Base-by-base conservation (phyloP, 768 basidiomycete species). In the Suillus luteus region DNA sequence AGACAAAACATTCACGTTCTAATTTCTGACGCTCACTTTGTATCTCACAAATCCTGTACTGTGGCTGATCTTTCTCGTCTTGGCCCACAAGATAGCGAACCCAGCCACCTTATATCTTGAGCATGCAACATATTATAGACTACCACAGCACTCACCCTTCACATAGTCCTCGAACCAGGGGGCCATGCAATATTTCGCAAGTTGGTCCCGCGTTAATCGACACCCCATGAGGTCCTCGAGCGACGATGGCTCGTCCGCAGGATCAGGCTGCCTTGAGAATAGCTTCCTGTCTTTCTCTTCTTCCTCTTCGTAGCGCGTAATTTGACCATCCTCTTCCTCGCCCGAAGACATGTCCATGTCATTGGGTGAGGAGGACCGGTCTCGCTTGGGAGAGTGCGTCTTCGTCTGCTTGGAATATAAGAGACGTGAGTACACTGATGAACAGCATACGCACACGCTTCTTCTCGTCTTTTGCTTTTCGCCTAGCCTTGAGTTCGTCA, bases 131-230 rank as follows among this genome's bases (percentile, higher is more conserved):
- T n/a, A 5, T 52, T 11, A 52, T 33, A 33, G 9, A 8, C 9
- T 2, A 46, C 19, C 37, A 41, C n/a, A 46, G 2, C 15, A 65
- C 82, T 65, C 67, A 88, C 96, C 90, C 75, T 86, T 86, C 38
- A 91, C 83, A 74, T 88, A 90, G 31, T 95, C 89, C 66, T 90
- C 87, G 72, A 98, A 99, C 86, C 91, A 95, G 2, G 93, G 90
- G 41, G 87, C 83, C 69, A 86, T 78, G 67, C 84, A 89, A 73
- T 89, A 79, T 68, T 88, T 91, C 15, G 86, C 90, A 14, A 98
- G 79, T 70, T 81, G 77, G 60, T 89, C 84, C 59, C 96, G 83
- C 9, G 88, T 85, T 22, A 99, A 69, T 55, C 85, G 79, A 62
- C 89, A 86, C 51, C 77, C 78, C 63, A 83, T 81, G 22, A 98